These are phyloP conservation scores for Malus fusca DNA, from an alignment of 306 rosid species.

Conservation along the genomic window DNA sequence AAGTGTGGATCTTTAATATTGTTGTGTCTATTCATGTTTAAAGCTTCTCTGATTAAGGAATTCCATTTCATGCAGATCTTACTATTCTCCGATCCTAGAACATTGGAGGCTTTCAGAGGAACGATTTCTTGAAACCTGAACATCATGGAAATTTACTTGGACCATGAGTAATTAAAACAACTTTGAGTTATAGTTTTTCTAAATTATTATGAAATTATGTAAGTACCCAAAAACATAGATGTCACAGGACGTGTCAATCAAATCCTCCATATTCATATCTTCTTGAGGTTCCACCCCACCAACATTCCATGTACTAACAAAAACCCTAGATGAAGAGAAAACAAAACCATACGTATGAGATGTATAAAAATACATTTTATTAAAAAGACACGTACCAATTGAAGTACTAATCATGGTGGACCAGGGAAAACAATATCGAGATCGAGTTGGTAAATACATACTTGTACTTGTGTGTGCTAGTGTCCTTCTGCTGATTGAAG, in stretches of 20 bases:
- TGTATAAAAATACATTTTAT: background rate
- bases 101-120: slow-evolving; percentile 77
- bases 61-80: slow-evolving; percentile 59
- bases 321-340: slow-evolving; percentile 44
- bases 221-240: slow-evolving; percentile 79
- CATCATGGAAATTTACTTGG: background rate
- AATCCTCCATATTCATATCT: slow-evolving; percentile 50
- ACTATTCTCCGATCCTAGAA: slow-evolving; percentile 59
- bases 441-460: background rate
- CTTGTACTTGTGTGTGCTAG: slow-evolving; percentile 36
- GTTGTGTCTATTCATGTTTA: slow-evolving; percentile 37
- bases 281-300: slow-evolving; percentile 77
- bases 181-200: background rate
- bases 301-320: slow-evolving; percentile 86
- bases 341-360: background rate
- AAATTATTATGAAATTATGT: background rate
- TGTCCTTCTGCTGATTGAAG: slow-evolving; percentile 26
- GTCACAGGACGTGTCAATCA: slow-evolving; percentile 64
- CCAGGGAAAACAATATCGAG: background rate
- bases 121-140: slow-evolving; percentile 89
- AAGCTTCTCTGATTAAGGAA: slow-evolving; percentile 49
- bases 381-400: background rate
- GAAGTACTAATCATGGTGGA: background rate
- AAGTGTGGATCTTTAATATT: slow-evolving; percentile 13
- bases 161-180: background rate